Conservation (phyloP, 176 grass and related monocot species). For the Alopecurus myosuroides region DNA sequence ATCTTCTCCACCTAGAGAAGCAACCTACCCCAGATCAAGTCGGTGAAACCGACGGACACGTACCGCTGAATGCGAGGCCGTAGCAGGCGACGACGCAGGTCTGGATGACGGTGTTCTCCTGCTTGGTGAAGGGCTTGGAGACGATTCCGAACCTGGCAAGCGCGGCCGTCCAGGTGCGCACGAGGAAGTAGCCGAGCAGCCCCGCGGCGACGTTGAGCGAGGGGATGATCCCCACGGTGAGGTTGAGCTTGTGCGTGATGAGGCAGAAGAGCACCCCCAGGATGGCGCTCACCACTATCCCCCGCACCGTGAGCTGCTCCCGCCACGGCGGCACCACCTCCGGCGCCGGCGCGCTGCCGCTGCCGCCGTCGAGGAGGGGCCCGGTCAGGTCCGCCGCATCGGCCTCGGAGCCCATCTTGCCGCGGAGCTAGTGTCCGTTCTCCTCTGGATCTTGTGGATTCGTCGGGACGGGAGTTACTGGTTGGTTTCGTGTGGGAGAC, state of each 20-base stretch:
- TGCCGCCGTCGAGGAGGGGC: constrained; percentile 31
- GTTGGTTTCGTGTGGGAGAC: not conserved
- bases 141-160: constrained; percentile 35
- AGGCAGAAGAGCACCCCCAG: constrained; percentile 71
- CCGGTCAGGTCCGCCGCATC: constrained; percentile 23
- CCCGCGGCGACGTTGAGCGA: constrained; percentile 76
- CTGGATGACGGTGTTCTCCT: constrained; percentile 94
- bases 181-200: constrained; percentile 65
- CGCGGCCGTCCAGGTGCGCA: constrained; percentile 55
- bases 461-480: not conserved
- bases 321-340: constrained; percentile 50
- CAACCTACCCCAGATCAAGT: not conserved
- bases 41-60: not conserved
- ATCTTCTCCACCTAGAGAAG: constrained; percentile 1
- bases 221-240: constrained; percentile 73
- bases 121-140: constrained; percentile 71
- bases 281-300: constrained; percentile 49
- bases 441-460: not conserved
- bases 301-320: constrained; percentile 65
- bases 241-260: constrained; percentile 83
- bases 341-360: not conserved
- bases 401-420: constrained; percentile 41
- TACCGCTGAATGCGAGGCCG: constrained; percentile 81
- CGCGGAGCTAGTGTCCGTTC: not conserved
- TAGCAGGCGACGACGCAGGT: constrained; percentile 90